Base-by-base conservation (phyloP, 805 yeast genomes). In the Candida succiphila region DNA sequence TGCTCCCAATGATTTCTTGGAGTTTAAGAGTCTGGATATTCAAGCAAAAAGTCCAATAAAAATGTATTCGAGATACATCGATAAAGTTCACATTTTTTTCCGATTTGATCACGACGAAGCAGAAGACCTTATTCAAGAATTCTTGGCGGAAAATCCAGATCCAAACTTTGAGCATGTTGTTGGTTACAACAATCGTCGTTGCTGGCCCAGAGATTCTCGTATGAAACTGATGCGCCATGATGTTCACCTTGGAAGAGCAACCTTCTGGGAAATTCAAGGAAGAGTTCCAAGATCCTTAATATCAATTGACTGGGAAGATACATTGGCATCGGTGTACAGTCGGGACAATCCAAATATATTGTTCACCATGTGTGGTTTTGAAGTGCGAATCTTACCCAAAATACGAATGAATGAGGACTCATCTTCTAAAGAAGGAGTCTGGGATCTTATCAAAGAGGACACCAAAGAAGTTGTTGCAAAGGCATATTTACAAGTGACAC, bases 291-390 rank as follows among this genome's bases (percentile, higher is more conserved):
- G 68, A 4, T 76, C 94, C 0, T 48, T 92, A 10, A 77, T 88
- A 0, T 60, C 74, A 2, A 61, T 89, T 13, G 71, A 69, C 30
- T 89, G 96, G 96, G 79, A 73, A 24, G 79, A 77, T 34, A 66
- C 94, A 0, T 67, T 77, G 44, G 88, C 87, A 0, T 85, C 96
- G 0, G 95, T 92, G 2, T 92, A 89, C 54, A 83, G 95, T 14
- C 72, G 70, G 36, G 95, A 88, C 39, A 92, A 92, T 49, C 89
- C 96, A 7, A 94, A 89, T 44, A 52, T 92, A 38, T 59, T 89
- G 22, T 86, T 89, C 46, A 71, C 92, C 1, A 83, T 92, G 88
- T 80, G 92, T 56, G 99, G 98, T 0, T 92, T 92, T 60, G 98
- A 92, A 49, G 80, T 92, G 1, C 64, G 98, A 35, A 79, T 92